A percentile compares a stretch with the other conserved stretches of the same genome.
These are phyloP conservation scores for Jamesozyma hellenica DNA, from an alignment of 805 yeast genomes.

Conservation along the genomic window DNA sequence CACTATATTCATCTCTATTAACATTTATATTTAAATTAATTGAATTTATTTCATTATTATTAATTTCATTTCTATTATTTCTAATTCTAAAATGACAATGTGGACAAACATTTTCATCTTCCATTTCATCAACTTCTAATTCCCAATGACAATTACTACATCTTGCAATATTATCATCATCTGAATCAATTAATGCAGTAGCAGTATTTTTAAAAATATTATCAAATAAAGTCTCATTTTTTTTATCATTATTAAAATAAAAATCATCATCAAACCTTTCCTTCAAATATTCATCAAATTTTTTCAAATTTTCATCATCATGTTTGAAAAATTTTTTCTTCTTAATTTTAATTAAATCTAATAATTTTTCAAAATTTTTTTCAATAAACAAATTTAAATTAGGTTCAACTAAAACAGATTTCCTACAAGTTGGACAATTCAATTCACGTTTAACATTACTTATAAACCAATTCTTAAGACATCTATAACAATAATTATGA, in stretches of 20 bases:
- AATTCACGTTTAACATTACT: conserved; percentile 32
- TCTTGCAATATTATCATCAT: conserved; percentile 61
- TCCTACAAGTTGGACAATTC: conserved; percentile 64
- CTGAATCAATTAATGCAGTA: conserved; percentile 48
- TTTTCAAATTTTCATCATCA: conserved; percentile 12
- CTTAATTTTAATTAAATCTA: conserved; percentile 29
- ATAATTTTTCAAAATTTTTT: conserved; percentile 34
- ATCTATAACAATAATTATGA: conserved; percentile 61
- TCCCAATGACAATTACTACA: conserved; percentile 79
- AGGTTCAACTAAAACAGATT: conserved; percentile 40
- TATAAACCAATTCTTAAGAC: conserved; percentile 55
- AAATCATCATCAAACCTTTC: conserved; percentile 14
- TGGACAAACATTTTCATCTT: conserved; percentile 45
- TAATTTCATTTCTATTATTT: conserved; percentile 8
- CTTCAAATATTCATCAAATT: conserved; percentile 6
- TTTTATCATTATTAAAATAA: conserved; percentile 12
- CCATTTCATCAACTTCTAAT: conserved; percentile 29
- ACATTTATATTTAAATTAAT: not conserved
- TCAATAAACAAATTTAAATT: conserved; percentile 43
- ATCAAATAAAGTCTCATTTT: conserved; percentile 35
- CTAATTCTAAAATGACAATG: conserved; percentile 54
- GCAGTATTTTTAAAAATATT: conserved; percentile 41
- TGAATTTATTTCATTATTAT: not conserved
- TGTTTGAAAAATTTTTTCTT: conserved; percentile 9
- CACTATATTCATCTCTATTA: conserved; percentile 19